A percentile compares a stretch with the other conserved stretches of the same genome.
Evolutionary conservation across 805 yeast genomes (phyloP).

Genomic region (Yarrowia hollandica): DNA sequence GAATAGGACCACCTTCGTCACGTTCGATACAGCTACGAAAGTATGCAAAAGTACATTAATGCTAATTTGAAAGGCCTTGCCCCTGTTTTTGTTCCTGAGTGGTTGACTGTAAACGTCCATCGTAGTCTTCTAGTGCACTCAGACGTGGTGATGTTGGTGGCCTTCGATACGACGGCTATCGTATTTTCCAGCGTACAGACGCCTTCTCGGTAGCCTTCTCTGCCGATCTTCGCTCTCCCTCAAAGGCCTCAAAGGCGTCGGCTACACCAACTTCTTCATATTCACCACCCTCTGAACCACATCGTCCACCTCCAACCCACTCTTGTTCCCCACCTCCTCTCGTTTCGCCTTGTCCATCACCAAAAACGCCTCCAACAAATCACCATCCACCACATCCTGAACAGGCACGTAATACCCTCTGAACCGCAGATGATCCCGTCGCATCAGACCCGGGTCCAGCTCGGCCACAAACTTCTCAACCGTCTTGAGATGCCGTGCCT

Average conservation of each 20-base stretch:
- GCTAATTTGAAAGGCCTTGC: too few relatives aligned
- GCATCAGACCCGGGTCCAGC: conserved; percentile 47
- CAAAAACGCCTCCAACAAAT: conserved; percentile 39
- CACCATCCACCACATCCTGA: conserved; percentile 82
- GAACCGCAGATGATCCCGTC: conserved; percentile 65
- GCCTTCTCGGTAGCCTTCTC: not conserved
- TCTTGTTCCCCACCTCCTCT: not conserved
- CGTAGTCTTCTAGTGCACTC: too few relatives aligned
- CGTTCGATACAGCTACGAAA: too few relatives aligned
- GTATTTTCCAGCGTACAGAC: too few relatives aligned
- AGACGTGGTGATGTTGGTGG: too few relatives aligned
- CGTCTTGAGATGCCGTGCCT: conserved; percentile 56
- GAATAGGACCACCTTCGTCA: too few relatives aligned
- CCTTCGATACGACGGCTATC: too few relatives aligned
- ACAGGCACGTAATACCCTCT: conserved; percentile 82
- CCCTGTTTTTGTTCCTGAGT: too few relatives aligned
- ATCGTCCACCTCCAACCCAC: not conserved
- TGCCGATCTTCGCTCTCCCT: not conserved
- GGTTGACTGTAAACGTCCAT: too few relatives aligned
- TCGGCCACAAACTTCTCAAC: conserved; percentile 50
- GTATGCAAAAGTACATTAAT: too few relatives aligned
- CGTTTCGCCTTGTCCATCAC: not conserved
- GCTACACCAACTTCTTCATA: not conserved
- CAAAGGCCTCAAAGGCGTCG: not conserved
- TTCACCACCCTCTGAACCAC: not conserved